phyloP scores from a whole-genome alignment of 768 basidiomycete species.

The Trametes elegans region DNA sequence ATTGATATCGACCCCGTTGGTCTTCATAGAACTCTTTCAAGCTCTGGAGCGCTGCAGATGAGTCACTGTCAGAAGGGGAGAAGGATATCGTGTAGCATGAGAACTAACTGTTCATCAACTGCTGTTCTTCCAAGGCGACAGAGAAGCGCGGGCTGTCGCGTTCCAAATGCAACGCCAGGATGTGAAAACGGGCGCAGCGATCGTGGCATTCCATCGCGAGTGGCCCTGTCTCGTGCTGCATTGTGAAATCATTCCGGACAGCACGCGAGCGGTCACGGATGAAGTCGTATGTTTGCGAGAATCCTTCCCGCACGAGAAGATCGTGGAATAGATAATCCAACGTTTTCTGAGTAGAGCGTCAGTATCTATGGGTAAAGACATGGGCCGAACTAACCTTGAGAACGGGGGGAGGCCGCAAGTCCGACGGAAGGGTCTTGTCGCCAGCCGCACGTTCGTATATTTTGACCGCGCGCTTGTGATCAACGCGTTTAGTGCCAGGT shows the following conservation, averaged over 20 bases:
- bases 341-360: conserved; percentile 55
- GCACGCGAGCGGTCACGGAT: conserved; percentile 90
- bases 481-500: conserved; percentile 80
- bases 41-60: conserved; percentile 75
- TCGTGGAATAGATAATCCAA: conserved; percentile 91
- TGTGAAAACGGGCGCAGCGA: conserved; percentile 91
- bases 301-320: conserved; percentile 67
- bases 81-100: neutral
- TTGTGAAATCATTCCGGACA: conserved; percentile 90
- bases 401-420: conserved; percentile 83
- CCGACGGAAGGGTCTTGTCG: conserved; percentile 87
- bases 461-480: conserved; percentile 87
- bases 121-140: conserved; percentile 77
- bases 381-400: conserved; percentile 56
- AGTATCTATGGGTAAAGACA: neutral
- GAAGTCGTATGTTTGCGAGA: conserved; percentile 73
- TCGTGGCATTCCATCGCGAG: conserved; percentile 89
- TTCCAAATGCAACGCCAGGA: conserved; percentile 71
- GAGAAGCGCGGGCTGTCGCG: conserved; percentile 59
- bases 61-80: neutral
- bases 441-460: conserved; percentile 94
- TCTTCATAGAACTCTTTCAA: conserved; percentile 94
- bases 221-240: conserved; percentile 79
- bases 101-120: conserved; percentile 84
- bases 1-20: conserved; percentile 59